These are phyloP conservation scores for Fagus crenata DNA, from an alignment of 306 rosid genomes.

Conservation along the genomic window DNA sequence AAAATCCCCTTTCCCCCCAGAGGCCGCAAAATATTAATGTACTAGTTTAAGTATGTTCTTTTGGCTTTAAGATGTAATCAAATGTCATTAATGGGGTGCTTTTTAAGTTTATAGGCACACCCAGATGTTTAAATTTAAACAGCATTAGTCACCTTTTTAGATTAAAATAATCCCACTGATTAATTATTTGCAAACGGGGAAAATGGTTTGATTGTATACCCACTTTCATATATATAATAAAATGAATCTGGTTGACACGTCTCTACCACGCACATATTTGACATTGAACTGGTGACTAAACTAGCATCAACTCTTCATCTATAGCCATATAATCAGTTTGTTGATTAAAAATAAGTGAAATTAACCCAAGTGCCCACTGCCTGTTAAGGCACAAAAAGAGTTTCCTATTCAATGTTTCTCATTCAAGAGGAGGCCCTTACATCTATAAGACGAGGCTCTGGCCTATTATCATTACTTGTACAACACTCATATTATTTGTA, in stretches of 20 bases:
- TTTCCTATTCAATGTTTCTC: too few species aligned
- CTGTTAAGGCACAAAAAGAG: neutral
- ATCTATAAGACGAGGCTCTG: too few species aligned
- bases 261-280: neutral
- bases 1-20: too few species aligned
- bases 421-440: too few species aligned
- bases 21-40: neutral
- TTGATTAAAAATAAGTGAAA: neutral
- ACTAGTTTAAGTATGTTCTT: neutral
- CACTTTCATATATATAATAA: neutral
- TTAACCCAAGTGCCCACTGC: neutral
- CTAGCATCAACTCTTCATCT: neutral
- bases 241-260: neutral
- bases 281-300: neutral
- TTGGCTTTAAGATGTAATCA: slow-evolving; percentile 21
- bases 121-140: slow-evolving; percentile 1
- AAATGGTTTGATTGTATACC: neutral
- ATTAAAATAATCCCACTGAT: slow-evolving; percentile 21
- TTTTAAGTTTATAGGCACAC: slow-evolving; percentile 21
- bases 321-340: neutral
- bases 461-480: too few species aligned
- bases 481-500: too few species aligned
- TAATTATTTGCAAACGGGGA: slow-evolving; percentile 30
- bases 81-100: neutral
- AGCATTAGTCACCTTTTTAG: slow-evolving; percentile 12